phyloP scores from a whole-genome alignment of 2,329 filamentous ascomycete species.

The Xylariaceae sp. region DNA sequence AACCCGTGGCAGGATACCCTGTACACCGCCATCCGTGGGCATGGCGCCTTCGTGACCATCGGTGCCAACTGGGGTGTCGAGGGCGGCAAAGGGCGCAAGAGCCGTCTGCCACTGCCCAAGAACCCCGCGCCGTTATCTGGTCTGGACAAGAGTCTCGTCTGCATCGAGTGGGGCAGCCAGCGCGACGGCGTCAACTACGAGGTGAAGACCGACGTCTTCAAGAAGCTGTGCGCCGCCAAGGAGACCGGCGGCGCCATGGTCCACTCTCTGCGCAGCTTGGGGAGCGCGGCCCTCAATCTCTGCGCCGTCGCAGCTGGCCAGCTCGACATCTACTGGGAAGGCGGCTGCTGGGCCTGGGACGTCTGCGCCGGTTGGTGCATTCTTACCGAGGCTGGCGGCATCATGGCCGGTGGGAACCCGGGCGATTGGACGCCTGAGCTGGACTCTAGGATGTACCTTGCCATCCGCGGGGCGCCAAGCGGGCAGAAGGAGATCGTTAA shows the following conservation, averaged over 20 bases:
- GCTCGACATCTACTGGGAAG: slow-evolving; percentile 75
- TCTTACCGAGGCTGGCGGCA: slow-evolving; percentile 65
- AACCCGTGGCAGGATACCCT: slow-evolving; percentile 68
- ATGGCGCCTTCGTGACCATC: slow-evolving; percentile 57
- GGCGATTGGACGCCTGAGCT: slow-evolving; percentile 62
- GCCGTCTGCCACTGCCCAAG: slow-evolving; percentile 41
- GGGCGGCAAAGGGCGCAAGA: slow-evolving; percentile 33
- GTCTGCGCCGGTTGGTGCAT: slow-evolving; percentile 79
- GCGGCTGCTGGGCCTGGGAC: slow-evolving; percentile 80
- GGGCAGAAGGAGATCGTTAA: slow-evolving; percentile 58
- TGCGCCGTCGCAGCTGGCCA: slow-evolving; percentile 66
- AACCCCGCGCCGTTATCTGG: slow-evolving; percentile 52
- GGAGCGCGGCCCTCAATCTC: slow-evolving; percentile 69
- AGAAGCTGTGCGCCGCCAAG: slow-evolving; percentile 50
- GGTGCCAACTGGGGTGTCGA: slow-evolving; percentile 37
- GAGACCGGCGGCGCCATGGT: slow-evolving; percentile 69
- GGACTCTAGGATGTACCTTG: slow-evolving; percentile 57
- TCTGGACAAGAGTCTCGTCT: slow-evolving; percentile 60
- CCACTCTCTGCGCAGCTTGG: slow-evolving; percentile 64
- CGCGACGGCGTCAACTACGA: slow-evolving; percentile 65
- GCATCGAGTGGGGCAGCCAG: slow-evolving; percentile 67
- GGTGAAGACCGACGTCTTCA: slow-evolving; percentile 62
- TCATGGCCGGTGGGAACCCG: slow-evolving; percentile 67
- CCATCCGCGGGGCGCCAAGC: slow-evolving; percentile 52
- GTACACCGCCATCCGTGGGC: slow-evolving; percentile 62